These are phyloP conservation scores for Loxodes magnus DNA, from an alignment of 73 alveolate species.

Conservation along the genomic window DNA sequence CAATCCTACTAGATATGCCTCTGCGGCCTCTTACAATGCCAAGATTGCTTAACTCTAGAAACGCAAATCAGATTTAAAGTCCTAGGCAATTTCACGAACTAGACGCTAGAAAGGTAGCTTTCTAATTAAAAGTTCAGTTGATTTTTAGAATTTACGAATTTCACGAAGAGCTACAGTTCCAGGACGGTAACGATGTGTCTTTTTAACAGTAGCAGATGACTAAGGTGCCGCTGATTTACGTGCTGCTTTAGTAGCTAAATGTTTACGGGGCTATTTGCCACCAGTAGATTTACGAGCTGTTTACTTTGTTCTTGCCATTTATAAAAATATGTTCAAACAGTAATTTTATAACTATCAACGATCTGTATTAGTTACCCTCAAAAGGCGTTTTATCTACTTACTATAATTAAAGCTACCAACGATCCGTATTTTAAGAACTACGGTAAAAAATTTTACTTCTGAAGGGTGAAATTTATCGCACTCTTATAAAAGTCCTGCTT, in stretches of 20 bases:
- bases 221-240: constrained; percentile 23
- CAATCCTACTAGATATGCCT: constrained; percentile 55
- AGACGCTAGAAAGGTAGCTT: constrained; percentile 78
- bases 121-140: constrained; percentile 62
- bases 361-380: too few species aligned
- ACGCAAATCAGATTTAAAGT: constrained; percentile 51
- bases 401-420: too few species aligned
- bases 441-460: too few species aligned
- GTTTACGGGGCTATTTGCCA: constrained; percentile 43
- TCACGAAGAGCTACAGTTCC: constrained; percentile 86
- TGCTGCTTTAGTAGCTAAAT: constrained; percentile 37
- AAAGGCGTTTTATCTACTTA: too few species aligned
- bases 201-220: constrained; percentile 46
- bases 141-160: constrained; percentile 66
- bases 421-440: too few species aligned
- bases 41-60: constrained; percentile 51
- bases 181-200: constrained; percentile 79
- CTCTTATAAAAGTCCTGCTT: too few species aligned
- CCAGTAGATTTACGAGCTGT: constrained; percentile 83
- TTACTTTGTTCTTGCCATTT: constrained; percentile 85
- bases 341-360: too few species aligned
- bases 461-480: too few species aligned
- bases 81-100: constrained; percentile 64
- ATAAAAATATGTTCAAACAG: too few species aligned
- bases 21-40: constrained; percentile 76